A percentile compares a stretch with the other conserved stretches of the same genome.
These are phyloP conservation scores for Staphylotrichum longicolle DNA, from an alignment of 495 filamentous ascomycete species.

Conservation along the genomic window DNA sequence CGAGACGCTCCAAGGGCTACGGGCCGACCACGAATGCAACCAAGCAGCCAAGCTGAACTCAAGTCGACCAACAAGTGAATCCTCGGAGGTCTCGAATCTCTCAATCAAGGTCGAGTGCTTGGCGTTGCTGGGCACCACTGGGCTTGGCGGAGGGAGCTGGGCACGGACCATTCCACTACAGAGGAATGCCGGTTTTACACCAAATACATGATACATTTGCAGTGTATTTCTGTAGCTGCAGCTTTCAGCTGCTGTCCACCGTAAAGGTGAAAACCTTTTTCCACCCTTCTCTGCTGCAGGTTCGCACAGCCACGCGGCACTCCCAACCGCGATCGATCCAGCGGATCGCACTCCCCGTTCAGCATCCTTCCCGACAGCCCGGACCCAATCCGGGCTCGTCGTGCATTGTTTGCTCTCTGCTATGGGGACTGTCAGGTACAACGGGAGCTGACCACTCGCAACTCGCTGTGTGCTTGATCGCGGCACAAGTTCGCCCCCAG, in stretches of 20 bases:
- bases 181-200: too few species aligned
- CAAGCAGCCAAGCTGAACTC: background rate
- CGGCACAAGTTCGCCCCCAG: too few species aligned
- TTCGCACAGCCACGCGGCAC: slow-evolving; percentile 7
- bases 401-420: too few species aligned
- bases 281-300: background rate
- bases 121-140: background rate
- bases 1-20: background rate
- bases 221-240: background rate
- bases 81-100: background rate
- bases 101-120: slow-evolving; percentile 1
- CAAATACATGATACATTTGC: too few species aligned
- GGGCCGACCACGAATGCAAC: background rate
- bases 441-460: too few species aligned
- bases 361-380: background rate
- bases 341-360: background rate
- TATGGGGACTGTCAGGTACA: too few species aligned
- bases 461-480: too few species aligned
- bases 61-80: background rate
- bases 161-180: background rate
- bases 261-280: too few species aligned
- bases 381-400: background rate
- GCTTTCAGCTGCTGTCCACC: too few species aligned
- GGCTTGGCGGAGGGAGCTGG: background rate
- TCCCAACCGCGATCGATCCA: background rate